These are phyloP conservation scores for Oryza coarctata DNA, from an alignment of 176 grass and related monocot species.

Conservation along the genomic window DNA sequence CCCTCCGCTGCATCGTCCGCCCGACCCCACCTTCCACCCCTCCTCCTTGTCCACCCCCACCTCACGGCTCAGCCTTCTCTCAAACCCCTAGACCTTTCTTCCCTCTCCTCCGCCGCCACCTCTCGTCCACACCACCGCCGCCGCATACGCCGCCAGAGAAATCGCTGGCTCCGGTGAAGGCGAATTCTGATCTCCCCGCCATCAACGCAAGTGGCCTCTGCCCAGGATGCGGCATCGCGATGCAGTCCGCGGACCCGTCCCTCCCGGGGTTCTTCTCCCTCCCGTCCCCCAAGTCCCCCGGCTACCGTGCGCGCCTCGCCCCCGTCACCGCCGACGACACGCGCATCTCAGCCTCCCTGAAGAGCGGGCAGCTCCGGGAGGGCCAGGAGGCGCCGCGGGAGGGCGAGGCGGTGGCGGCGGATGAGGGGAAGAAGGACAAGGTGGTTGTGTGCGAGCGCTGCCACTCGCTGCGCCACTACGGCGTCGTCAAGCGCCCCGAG, in stretches of 20 bases:
- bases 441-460: constrained; percentile 69
- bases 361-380: constrained; percentile 36
- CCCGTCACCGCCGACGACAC: constrained; percentile 54
- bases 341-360: constrained; percentile 50
- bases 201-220: constrained; percentile 21
- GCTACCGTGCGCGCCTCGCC: constrained; percentile 43
- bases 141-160: background rate
- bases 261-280: constrained; percentile 71
- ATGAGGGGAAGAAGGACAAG: constrained; percentile 27
- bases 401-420: background rate
- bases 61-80: background rate
- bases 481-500: constrained; percentile 58
- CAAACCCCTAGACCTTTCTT: constrained; percentile 30
- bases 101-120: constrained; percentile 21
- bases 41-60: background rate
- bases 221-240: constrained; percentile 58
- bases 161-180: background rate
- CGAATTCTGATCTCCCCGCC: constrained; percentile 6
- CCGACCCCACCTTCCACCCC: background rate
- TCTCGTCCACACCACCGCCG: constrained; percentile 8
- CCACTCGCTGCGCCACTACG: constrained; percentile 80
- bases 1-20: constrained; percentile 7
- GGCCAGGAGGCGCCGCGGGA: background rate
- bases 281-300: constrained; percentile 47
- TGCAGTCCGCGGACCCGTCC: constrained; percentile 57